Evolutionary conservation across 345 rosid genomes (phyloP).

Genomic region (Linum trigynum): DNA sequence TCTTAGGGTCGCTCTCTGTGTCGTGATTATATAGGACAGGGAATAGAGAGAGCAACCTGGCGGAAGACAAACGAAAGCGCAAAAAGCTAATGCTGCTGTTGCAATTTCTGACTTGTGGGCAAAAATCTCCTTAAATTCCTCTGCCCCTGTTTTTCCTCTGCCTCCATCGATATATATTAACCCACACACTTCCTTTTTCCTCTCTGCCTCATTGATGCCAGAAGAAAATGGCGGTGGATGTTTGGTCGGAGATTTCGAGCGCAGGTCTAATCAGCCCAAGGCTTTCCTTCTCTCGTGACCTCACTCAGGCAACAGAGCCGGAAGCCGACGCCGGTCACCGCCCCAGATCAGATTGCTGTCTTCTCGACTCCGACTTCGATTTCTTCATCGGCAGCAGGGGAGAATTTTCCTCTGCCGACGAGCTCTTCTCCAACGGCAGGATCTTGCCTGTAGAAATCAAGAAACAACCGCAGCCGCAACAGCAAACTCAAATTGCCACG

Average conservation of each 20-base stretch:
- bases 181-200: neutral
- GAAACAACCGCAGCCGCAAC: conserved; percentile 14
- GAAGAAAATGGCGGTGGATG: conserved; percentile 57
- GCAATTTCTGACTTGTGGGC: conserved; percentile 43
- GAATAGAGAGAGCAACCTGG: neutral
- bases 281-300: conserved; percentile 67
- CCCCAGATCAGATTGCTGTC: conserved; percentile 38
- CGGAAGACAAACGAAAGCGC: neutral
- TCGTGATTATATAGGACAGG: conserved; percentile 7
- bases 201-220: neutral
- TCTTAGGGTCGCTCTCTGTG: conserved; percentile 10
- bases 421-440: conserved; percentile 81
- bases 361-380: conserved; percentile 50
- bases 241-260: conserved; percentile 58
- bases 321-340: conserved; percentile 22
- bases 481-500: neutral
- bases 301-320: conserved; percentile 28
- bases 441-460: conserved; percentile 62
- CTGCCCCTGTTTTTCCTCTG: neutral
- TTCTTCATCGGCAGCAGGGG: conserved; percentile 51
- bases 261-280: conserved; percentile 49
- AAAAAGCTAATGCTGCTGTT: conserved; percentile 32
- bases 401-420: conserved; percentile 68
- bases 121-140: conserved; percentile 9
- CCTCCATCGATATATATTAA: neutral